These are phyloP conservation scores for Themeda triandra DNA, from an alignment of 176 grass and related monocot genomes.

Conservation along the genomic window DNA sequence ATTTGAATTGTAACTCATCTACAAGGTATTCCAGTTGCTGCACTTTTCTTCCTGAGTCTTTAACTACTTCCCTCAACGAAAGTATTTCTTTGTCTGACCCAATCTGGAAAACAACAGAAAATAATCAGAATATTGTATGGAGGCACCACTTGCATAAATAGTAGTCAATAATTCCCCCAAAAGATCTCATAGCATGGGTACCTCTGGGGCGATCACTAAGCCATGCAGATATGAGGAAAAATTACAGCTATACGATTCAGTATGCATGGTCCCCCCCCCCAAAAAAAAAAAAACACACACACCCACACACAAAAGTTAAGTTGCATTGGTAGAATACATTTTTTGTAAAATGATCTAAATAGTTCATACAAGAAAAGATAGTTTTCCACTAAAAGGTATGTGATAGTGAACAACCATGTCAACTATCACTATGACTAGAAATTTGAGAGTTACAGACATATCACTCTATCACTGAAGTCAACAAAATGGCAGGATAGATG, in stretches of 20 bases:
- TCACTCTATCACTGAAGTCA: neutral
- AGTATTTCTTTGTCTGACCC: constrained; percentile 71
- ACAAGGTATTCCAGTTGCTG: constrained; percentile 56
- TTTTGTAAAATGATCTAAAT: constrained; percentile 9
- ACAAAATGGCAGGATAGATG: neutral
- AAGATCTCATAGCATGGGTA: neutral
- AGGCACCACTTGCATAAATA: neutral
- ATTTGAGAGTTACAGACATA: constrained; percentile 5
- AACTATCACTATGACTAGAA: neutral
- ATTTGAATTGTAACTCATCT: constrained; percentile 62
- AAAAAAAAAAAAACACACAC: too few relatives aligned
- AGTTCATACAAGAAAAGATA: constrained; percentile 5
- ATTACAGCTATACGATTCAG: neutral
- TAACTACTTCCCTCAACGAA: constrained; percentile 48
- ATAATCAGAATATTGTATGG: constrained; percentile 23
- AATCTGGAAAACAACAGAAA: constrained; percentile 44
- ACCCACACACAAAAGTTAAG: neutral
- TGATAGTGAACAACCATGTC: neutral
- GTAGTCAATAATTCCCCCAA: neutral
- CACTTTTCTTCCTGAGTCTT: constrained; percentile 61
- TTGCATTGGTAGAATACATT: neutral
- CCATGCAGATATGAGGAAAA: constrained; percentile 14
- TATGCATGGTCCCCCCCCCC: neutral
- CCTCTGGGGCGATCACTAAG: neutral
- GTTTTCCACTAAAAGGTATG: neutral